These are phyloP conservation scores for Chimonanthus praecox DNA, from an alignment of 164 flowering plant species.

Conservation along the genomic window DNA sequence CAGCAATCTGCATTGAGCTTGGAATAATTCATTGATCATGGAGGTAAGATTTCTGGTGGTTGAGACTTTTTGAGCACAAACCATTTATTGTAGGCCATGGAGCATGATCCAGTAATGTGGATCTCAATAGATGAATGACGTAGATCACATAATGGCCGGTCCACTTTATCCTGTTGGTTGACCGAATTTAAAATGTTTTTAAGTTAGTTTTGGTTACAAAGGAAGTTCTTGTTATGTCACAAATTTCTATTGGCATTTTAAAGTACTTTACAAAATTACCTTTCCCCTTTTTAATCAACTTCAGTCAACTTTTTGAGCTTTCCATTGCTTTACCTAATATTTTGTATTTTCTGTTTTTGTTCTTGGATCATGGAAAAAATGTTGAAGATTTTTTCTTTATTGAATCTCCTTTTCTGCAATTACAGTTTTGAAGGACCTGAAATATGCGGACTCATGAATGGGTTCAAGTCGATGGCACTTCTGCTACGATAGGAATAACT, in stretches of 20 bases:
- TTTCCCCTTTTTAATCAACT: neutral
- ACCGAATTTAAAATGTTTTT: too few relatives aligned
- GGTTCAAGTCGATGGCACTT: constrained; percentile 58
- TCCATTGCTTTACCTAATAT: neutral
- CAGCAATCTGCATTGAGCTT: neutral
- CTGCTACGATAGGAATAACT: constrained; percentile 63
- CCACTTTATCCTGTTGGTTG: neutral
- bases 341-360: neutral
- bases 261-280: neutral
- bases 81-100: too few relatives aligned
- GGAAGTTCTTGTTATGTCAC: neutral
- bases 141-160: neutral
- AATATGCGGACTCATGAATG: constrained; percentile 72
- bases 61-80: too few relatives aligned
- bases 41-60: neutral
- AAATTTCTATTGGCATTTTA: neutral
- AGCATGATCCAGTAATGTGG: neutral
- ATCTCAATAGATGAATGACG: neutral
- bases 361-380: neutral
- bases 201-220: neutral
- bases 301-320: neutral
- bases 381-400: neutral
- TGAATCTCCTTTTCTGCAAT: neutral
- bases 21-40: neutral
- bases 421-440: constrained; percentile 67